Evolutionary conservation across 2,329 filamentous ascomycete species (phyloP).

Genomic region (Mariannaea sp.): DNA sequence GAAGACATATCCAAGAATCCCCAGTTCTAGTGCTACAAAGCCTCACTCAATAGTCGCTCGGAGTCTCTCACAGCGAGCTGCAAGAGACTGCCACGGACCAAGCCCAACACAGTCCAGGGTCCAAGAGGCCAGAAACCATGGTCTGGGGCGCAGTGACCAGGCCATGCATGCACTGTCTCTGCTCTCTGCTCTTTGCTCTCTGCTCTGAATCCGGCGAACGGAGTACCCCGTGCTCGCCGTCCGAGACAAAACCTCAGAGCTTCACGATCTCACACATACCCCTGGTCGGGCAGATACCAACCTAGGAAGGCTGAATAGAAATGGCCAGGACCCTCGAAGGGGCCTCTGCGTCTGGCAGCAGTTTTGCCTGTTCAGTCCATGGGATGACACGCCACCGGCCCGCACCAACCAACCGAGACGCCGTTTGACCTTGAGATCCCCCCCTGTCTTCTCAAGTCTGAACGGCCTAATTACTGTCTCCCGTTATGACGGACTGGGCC

Average conservation of each 20-base stretch:
- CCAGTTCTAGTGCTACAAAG: constrained; percentile 4
- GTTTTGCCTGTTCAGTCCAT: constrained; percentile 16
- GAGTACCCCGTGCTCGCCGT: constrained; percentile 1
- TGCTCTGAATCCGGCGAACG: no score
- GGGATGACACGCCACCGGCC: constrained; percentile 27
- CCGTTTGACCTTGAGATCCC: constrained; percentile 21
- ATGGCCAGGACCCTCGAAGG: constrained; percentile 23
- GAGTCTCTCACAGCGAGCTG: not conserved
- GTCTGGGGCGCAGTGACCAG: constrained; percentile 24
- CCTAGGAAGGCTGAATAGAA: constrained; percentile 26
- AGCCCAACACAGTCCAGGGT: not conserved
- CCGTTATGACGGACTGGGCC: constrained; percentile 10
- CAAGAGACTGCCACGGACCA: not conserved
- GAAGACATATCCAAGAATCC: constrained; percentile 5
- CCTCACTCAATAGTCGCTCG: not conserved
- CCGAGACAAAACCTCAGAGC: constrained; percentile 20
- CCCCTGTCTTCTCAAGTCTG: constrained; percentile 20
- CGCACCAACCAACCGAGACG: constrained; percentile 16
- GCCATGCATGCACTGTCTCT: no score
- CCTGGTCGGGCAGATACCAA: constrained; percentile 15
- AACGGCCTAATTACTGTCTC: constrained; percentile 26
- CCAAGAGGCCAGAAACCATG: constrained; percentile 9
- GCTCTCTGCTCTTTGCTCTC: no score
- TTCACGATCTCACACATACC: constrained; percentile 29
- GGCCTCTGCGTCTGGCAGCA: constrained; percentile 15